phyloP scores from a whole-genome alignment of 495 filamentous ascomycete species.

The Trichoderma erinaceum region DNA sequence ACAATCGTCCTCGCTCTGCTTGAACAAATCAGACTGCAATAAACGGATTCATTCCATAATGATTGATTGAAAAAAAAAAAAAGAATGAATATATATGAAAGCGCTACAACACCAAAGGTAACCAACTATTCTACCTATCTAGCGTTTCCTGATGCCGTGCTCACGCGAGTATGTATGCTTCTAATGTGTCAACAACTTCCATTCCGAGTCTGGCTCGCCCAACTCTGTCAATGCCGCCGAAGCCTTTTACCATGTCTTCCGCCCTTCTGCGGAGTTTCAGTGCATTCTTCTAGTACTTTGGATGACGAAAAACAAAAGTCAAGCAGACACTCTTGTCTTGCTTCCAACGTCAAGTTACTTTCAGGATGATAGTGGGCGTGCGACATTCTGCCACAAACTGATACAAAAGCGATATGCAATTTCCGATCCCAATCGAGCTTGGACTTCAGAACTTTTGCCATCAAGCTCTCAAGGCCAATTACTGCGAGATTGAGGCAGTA shows the following conservation, averaged over 20 bases:
- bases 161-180: not conserved
- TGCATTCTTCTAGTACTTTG: not conserved
- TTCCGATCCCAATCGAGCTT: not conserved
- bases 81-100: not conserved
- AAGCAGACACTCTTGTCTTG: not conserved
- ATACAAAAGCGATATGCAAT: not conserved
- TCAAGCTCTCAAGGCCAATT: not conserved
- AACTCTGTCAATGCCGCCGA: not conserved
- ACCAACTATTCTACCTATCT: not conserved
- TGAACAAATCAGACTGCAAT: no score
- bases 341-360: not conserved
- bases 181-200: not conserved
- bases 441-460: not conserved
- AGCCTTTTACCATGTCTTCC: not conserved
- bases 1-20: not conserved
- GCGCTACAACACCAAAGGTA: not conserved
- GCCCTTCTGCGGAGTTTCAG: not conserved
- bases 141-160: not conserved
- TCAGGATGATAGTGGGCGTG: not conserved
- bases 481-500: not conserved
- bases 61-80: no score
- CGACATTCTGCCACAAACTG: not conserved
- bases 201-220: not conserved
- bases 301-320: not conserved
- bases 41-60: no score